Conservation (phyloP, 305 asterid species). For the Caryopteris hybrid region DNA sequence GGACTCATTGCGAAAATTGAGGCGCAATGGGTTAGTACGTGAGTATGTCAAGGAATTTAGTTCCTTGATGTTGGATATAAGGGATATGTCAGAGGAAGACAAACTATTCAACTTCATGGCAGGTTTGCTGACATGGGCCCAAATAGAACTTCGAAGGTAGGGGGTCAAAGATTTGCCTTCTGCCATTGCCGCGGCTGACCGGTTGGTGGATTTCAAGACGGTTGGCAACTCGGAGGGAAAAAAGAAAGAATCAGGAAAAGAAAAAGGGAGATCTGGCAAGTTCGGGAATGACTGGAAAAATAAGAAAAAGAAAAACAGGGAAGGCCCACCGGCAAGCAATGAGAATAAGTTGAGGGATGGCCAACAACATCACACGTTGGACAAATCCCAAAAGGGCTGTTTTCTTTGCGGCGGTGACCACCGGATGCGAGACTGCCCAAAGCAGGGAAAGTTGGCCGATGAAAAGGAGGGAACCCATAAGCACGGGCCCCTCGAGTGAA, state of each 20-base stretch:
- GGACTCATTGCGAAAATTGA: not conserved
- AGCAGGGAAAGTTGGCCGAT: not conserved
- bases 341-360: no score
- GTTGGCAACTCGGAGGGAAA: no score
- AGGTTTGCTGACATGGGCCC: not conserved
- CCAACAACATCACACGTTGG: no score
- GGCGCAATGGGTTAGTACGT: not conserved
- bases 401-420: not conserved
- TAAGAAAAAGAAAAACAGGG: no score
- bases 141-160: not conserved
- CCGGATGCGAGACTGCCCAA: not conserved
- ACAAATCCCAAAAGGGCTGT: no score
- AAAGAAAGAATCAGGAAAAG: no score
- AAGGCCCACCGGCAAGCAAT: no score
- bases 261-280: no score
- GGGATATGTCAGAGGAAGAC: not conserved
- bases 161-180: not conserved
- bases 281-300: no score
- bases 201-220: not conserved
- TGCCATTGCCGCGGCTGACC: not conserved
- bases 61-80: not conserved
- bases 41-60: not conserved
- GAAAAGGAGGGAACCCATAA: not conserved
- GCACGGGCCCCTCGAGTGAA: not conserved
- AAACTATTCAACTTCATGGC: not conserved